These are phyloP conservation scores for Lachnellula suecica DNA, from an alignment of 2,329 filamentous ascomycete genomes.

Conservation along the genomic window DNA sequence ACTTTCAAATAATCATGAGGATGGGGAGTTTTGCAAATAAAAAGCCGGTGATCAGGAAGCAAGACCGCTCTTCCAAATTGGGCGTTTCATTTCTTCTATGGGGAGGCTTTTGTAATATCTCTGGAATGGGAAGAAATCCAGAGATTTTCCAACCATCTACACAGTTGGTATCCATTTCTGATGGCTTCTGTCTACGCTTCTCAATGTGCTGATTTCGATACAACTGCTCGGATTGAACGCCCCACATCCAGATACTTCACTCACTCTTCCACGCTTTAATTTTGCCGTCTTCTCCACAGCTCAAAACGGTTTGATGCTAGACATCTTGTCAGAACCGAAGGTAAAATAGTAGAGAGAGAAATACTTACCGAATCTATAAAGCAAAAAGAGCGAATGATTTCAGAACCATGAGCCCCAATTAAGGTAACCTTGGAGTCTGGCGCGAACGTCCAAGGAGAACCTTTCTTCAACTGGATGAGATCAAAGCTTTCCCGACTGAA, in stretches of 20 bases:
- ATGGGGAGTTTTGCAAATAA: too few species aligned
- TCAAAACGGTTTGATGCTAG: slow-evolving; percentile 35
- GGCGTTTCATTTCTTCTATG: too few species aligned
- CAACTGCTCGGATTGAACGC: not conserved
- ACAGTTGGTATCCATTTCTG: too few species aligned
- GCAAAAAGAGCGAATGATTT: slow-evolving; percentile 64
- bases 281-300: slow-evolving; percentile 40
- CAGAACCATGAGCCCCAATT: slow-evolving; percentile 60
- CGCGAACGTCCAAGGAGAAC: slow-evolving; percentile 53
- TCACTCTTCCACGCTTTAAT: slow-evolving; percentile 38
- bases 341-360: not conserved
- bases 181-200: too few species aligned
- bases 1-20: too few species aligned
- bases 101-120: too few species aligned
- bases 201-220: too few species aligned
- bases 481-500: slow-evolving; percentile 56
- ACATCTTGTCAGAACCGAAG: slow-evolving; percentile 7
- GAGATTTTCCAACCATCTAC: too few species aligned
- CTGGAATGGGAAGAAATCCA: too few species aligned
- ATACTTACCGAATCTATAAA: slow-evolving; percentile 56
- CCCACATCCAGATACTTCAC: slow-evolving; percentile 9
- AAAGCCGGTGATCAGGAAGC: too few species aligned
- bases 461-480: slow-evolving; percentile 57
- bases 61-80: too few species aligned
- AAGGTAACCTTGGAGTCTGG: slow-evolving; percentile 57